A percentile compares a stretch with the other conserved stretches of the same genome.
phyloP scores from a whole-genome alignment of 2,329 filamentous ascomycete species.

The Bipolaris gigantea region DNA sequence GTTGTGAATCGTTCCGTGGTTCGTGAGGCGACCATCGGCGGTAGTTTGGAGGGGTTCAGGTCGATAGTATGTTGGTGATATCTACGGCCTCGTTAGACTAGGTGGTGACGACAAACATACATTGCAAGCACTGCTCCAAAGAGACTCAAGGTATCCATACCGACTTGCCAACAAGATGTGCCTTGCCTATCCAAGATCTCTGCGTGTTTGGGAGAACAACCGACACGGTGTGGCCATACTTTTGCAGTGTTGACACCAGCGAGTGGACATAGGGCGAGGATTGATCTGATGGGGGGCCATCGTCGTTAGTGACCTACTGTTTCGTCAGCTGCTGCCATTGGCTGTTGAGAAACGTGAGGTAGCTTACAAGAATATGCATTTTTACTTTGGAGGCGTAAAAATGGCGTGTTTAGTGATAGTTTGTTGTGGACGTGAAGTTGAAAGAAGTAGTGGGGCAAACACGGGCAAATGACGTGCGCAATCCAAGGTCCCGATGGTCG shows the following conservation, averaged over 20 bases:
- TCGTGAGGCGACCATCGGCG: slow-evolving; percentile 37
- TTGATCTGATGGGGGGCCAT: slow-evolving; percentile 54
- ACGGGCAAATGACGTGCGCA: slow-evolving; percentile 23
- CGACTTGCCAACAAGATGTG: slow-evolving; percentile 89
- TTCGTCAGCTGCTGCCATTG: slow-evolving; percentile 8
- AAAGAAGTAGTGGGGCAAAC: slow-evolving; percentile 20
- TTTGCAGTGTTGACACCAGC: slow-evolving; percentile 50
- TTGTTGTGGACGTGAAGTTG: slow-evolving; percentile 8
- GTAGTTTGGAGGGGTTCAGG: slow-evolving; percentile 58
- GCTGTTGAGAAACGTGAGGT: not conserved
- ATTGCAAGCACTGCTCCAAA: not conserved
- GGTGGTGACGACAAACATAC: not conserved
- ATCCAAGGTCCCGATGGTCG: slow-evolving; percentile 22
- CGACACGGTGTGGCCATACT: slow-evolving; percentile 81
- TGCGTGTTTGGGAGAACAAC: slow-evolving; percentile 90
- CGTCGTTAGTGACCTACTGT: slow-evolving; percentile 54
- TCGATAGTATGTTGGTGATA: slow-evolving; percentile 83
- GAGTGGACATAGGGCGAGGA: slow-evolving; percentile 55
- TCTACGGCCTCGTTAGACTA: slow-evolving; percentile 7
- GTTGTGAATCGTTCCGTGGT: slow-evolving; percentile 43
- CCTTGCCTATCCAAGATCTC: slow-evolving; percentile 97
- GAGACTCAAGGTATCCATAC: slow-evolving; percentile 28
- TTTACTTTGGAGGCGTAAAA: slow-evolving; percentile 4
- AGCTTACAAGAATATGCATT: slow-evolving; percentile 47
- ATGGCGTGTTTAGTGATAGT: slow-evolving; percentile 6